Conservation (phyloP, 768 basidiomycete species). For the Calocera cornea region DNA sequence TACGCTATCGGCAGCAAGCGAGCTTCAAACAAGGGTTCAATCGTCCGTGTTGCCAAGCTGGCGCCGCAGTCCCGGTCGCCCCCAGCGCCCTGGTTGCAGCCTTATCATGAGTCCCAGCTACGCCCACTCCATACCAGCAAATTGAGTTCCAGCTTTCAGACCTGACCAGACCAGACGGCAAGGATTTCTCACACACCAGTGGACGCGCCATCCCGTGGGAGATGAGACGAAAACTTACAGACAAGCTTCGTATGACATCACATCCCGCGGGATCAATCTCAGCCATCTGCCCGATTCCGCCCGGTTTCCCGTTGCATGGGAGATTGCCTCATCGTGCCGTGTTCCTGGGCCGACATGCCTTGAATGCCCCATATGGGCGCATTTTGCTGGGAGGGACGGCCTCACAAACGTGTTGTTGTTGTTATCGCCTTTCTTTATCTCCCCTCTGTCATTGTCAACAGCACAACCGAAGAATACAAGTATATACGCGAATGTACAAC, state of each 20-base stretch:
- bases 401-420: not conserved
- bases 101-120: not conserved
- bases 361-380: not conserved
- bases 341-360: not conserved
- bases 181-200: too few species aligned
- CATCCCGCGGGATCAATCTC: not conserved
- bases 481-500: not conserved
- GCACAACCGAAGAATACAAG: not conserved
- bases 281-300: not conserved
- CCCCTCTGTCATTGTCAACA: not conserved
- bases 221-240: not conserved
- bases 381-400: not conserved
- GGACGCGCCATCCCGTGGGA: not conserved
- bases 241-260: not conserved
- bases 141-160: not conserved
- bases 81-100: not conserved
- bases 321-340: not conserved
- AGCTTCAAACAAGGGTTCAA: not conserved
- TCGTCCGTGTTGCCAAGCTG: not conserved
- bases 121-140: not conserved
- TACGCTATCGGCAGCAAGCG: not conserved
- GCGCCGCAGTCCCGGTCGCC: not conserved
- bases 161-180: not conserved
- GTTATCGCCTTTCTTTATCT: not conserved
- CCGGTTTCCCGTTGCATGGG: not conserved